phyloP scores from a whole-genome alignment of 2,329 filamentous ascomycete genomes.

The Pseudofabraea citricarpa region DNA sequence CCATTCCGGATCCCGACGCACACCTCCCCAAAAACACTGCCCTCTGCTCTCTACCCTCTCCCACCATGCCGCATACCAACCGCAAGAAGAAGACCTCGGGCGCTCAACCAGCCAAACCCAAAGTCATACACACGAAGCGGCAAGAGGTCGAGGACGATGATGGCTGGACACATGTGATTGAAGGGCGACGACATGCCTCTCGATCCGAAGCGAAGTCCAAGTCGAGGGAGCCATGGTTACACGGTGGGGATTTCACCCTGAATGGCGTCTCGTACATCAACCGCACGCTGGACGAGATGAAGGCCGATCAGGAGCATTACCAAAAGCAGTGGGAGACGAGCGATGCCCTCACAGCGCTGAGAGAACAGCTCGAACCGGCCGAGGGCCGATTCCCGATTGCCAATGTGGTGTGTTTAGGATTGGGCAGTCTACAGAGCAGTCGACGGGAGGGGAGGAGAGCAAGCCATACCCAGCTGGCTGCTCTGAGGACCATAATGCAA shows the following conservation, averaged over 20 bases:
- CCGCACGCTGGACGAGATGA: slow-evolving; percentile 22
- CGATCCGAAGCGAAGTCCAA: slow-evolving; percentile 4
- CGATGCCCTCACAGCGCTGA: slow-evolving; percentile 14
- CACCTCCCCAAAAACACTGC: background rate
- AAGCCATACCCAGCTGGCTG: slow-evolving; percentile 25
- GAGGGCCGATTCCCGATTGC: slow-evolving; percentile 7
- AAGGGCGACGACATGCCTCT: slow-evolving; percentile 12
- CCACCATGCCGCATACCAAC: slow-evolving; percentile 22
- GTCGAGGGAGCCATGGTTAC: slow-evolving; percentile 6
- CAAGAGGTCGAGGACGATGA: slow-evolving; percentile 24
- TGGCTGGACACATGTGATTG: slow-evolving; percentile 30
- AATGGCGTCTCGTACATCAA: slow-evolving; percentile 23
- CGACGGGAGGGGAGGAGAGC: slow-evolving; percentile 22
- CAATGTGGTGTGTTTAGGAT: slow-evolving; percentile 24
- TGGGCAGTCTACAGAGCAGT: slow-evolving; percentile 26
- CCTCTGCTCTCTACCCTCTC: background rate
- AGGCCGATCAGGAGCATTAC: slow-evolving; percentile 18
- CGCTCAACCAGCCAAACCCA: slow-evolving; percentile 2
- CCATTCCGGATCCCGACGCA: background rate
- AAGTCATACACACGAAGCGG: slow-evolving; percentile 23
- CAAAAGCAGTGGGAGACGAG: slow-evolving; percentile 22
- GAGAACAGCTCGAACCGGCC: slow-evolving; percentile 1
- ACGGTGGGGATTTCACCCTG: slow-evolving; percentile 23
- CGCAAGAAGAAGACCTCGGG: slow-evolving; percentile 18
- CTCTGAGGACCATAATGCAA: slow-evolving; percentile 20